These are phyloP conservation scores for Crotalaria pallida DNA, from an alignment of 306 rosid species.

Conservation along the genomic window DNA sequence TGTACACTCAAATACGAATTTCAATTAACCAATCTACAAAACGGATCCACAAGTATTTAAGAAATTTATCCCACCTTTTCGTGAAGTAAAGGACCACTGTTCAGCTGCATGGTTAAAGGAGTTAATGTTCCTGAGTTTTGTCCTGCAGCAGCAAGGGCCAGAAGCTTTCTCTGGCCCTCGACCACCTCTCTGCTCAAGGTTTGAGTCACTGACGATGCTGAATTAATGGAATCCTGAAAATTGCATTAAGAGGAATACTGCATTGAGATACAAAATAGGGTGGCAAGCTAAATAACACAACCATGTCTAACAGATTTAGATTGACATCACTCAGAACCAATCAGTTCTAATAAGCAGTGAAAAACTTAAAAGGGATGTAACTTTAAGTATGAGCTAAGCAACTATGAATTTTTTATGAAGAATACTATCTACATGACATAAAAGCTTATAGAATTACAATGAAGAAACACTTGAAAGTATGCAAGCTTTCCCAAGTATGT, in stretches of 20 bases:
- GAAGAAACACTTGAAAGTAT: neutral
- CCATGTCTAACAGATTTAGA: neutral
- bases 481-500: neutral
- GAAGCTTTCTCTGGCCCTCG: slow-evolving; percentile 82
- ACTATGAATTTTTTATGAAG: neutral
- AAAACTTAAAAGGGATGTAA: neutral
- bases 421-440: neutral
- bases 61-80: slow-evolving; percentile 58
- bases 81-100: slow-evolving; percentile 75
- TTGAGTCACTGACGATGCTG: slow-evolving; percentile 81
- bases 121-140: slow-evolving; percentile 59
- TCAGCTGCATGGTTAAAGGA: slow-evolving; percentile 65
- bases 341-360: neutral
- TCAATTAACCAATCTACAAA: neutral
- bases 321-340: neutral
- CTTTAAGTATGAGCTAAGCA: neutral
- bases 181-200: slow-evolving; percentile 78
- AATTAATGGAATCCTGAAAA: slow-evolving; percentile 76
- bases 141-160: slow-evolving; percentile 71
- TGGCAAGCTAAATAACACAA: slow-evolving; percentile 1
- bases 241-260: slow-evolving; percentile 17
- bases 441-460: slow-evolving; percentile 5
- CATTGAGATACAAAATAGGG: neutral
- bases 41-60: neutral
- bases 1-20: neutral